Evolutionary conservation across 805 yeast genomes (phyloP), one percentile per base, ranked within the genome.

Genomic region (Myxozyma monticola): DNA sequence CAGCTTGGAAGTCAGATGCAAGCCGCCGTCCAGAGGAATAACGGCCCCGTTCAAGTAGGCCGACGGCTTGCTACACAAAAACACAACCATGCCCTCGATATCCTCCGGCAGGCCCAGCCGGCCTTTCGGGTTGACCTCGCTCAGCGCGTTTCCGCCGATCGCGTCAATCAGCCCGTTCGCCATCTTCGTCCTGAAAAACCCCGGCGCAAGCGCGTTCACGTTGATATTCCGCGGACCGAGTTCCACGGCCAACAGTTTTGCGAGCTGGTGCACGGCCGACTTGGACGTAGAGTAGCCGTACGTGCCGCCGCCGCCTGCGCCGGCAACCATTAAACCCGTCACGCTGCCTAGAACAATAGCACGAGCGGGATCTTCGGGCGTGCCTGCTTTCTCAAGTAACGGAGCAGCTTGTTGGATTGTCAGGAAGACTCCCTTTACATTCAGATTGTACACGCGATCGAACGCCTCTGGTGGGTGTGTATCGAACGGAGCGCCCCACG

Each of bases 111-210:
- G 71, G 3, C 91, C 91, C 41, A 84, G 71, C 63, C 91, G 74
- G 46, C 73, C 70, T 60, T 81, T 72, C 14, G 90, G 90, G 68
- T 83, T 85, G 25, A 63, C 52, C 26, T 68, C 72, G 12, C 56
- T 59, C 73, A 82, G 70, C 0, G 62, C 26, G 12, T 76, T 80
- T 12, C 81, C 81, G 21, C 80, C 81, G 20, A 77, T 71, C 45
- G 67, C 70, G 33, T 71, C 76, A 40, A 85, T 69, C 40, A 84
- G 58, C 0, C 88, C 90, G 52, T 78, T 74, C 35, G 88, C 75
- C 89, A 84, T 84, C 67, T 81, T 84, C 17, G 84, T 75, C 18
- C 86, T 86, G 76, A 84, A 81, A 65, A 83, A 85, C 0, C 91
- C 91, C 0, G 90, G 90, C 5, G 88, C 88, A 56, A 84, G 66